Base-by-base conservation (phyloP, 139 green algal species). In the Mesotaenium endlicherianum region DNA sequence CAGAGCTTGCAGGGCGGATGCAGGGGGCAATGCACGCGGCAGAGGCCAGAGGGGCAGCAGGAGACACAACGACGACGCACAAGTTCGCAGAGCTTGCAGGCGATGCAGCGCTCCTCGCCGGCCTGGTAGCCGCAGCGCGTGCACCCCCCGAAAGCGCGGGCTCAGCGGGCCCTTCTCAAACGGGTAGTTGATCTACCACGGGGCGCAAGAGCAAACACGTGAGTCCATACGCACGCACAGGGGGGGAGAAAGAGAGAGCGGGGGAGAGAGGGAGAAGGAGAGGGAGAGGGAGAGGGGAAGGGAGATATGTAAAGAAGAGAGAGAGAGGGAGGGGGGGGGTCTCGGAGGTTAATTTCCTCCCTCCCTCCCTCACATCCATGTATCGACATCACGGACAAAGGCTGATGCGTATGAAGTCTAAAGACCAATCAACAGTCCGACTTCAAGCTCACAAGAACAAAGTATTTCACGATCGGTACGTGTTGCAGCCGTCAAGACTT, bases 51-150 rank as follows among this genome's bases (percentile, higher is more conserved):
- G 16, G 11, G 49, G n/a, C n/a, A n/a, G n/a, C n/a, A n/a, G n/a
- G n/a, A n/a, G n/a, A n/a, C n/a, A n/a, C 59, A 31, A 16, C 59
- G 3, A 41, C 59, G n/a, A 84, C 93, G 89, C 60, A 97, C 94
- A 76, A 96, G 96, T 88, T 99, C 96, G 89, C 96, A 99, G 2
- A 99, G 93, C 92, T 99, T 99, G 95, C 96, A 99, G 2, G 96
- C 96, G 70, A 99, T 99, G 92, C 96, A 99, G 31, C 96, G 91
- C 93, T 99, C 96, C 92, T 99, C 96, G 16, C 96, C 96, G 0
- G 94, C 98, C 20, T 95, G 93, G 88, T 99, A 99, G 1, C 1
- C 96, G 86, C 84, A 99, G 89, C 8, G 87, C 96, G 89, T 99
- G 96, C 91, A 99, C 96, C n/a, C 96, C 96, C n/a, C 96, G 90